Base-by-base conservation (phyloP, 2,329 filamentous ascomycete genomes). In the Alternaria arborescens region DNA sequence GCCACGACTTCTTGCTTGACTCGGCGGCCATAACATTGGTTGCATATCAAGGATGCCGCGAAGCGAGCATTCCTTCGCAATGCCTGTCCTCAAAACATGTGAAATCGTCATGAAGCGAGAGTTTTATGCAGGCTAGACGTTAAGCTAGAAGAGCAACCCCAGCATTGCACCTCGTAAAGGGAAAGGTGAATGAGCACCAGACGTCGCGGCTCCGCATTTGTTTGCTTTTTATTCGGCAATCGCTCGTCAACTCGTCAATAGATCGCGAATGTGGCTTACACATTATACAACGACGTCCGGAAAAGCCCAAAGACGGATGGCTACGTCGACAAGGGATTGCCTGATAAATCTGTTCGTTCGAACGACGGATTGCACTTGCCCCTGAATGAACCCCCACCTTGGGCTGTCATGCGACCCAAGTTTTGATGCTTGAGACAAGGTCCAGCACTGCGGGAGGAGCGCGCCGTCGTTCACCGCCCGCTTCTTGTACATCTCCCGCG, bases 401-500 rank as follows among this genome's bases (percentile, higher is more conserved):
- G 62, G 58, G 61, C 67, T 63, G 66, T 70, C 67, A 67, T 65
- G 65, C 60, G 62, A 64, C 59, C 60, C 59, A 55, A 58, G 52
- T 46, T 50, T 60, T 46, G 55, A 24, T 51, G 36, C 36, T 52
- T 32, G 50, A 58, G 41, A 52, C 60, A 61, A 68, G 67, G 67
- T 69, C 60, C 62, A 68, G 69, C 63, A 61, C 60, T 67, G 67
- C 73, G 72, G 73, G 72, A 70, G 71, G 71, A 74, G 69, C 67
- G 70, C 52, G 67, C 68, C 68, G 65, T 65, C 61, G 53, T 53
- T 56, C 62, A 66, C 65, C 56, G 63, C 64, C 61, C 62, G 64
- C 64, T 58, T 60, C 55, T 52, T 63, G 64, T 62, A 58, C 68
- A 64, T 67, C 63, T 69, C 62, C 65, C 63, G 64, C 64, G 54